Conservation (phyloP, 202 grass and related monocot genomes). For the Schoenoplectus tabernaemontani region DNA sequence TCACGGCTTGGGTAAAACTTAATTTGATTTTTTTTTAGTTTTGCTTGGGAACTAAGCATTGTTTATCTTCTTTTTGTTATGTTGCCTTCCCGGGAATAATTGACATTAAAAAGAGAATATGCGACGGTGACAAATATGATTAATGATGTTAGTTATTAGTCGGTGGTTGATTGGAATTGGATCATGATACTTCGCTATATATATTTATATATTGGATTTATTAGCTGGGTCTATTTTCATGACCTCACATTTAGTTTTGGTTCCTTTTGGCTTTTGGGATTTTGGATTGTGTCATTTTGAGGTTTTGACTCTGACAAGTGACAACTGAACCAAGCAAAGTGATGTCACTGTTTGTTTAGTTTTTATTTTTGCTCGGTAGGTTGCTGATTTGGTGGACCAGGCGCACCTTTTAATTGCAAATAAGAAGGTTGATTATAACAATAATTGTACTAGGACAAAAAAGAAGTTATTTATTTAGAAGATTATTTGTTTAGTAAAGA, state of each 20-base stretch:
- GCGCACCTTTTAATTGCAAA: background rate
- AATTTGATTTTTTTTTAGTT: background rate
- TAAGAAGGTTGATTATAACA: background rate
- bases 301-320: background rate
- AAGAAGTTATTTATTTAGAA: too few relatives aligned
- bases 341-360: background rate
- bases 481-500: too few relatives aligned
- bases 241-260: background rate
- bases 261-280: background rate
- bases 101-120: background rate
- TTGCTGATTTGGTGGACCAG: background rate
- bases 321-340: background rate
- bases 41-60: background rate
- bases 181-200: background rate
- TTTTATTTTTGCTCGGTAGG: background rate
- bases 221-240: background rate
- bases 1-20: background rate
- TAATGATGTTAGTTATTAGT: conserved; percentile 16
- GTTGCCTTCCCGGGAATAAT: background rate
- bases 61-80: background rate
- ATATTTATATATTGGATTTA: conserved; percentile 1
- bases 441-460: background rate
- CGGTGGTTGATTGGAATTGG: background rate
- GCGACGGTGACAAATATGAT: background rate
- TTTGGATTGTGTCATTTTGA: background rate